Percentiles rank a stretch among this genome's conserved stretches.
Conservation (phyloP, 345 rosid genomes). For the Dipteronia sinensis region DNA sequence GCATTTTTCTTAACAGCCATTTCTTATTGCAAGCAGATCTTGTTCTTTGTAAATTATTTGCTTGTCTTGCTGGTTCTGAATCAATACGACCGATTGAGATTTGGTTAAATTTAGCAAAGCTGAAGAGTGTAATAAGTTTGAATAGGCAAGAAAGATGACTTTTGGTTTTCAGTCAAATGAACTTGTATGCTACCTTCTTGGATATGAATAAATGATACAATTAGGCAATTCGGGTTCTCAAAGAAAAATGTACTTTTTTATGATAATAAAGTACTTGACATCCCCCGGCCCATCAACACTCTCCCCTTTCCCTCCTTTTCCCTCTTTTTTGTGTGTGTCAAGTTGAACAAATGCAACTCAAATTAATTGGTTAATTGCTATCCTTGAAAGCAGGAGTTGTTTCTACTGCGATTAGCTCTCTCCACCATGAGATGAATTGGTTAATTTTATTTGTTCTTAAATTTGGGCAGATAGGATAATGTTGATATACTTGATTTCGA, state of each 20-base stretch:
- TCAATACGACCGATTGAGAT: not conserved
- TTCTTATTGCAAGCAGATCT: not conserved
- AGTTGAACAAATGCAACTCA: not conserved
- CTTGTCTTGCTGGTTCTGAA: slow-evolving; percentile 5
- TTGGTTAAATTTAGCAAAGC: not conserved
- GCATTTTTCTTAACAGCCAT: not conserved
- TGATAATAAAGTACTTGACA: slow-evolving; percentile 1
- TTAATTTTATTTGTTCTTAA: too few relatives aligned
- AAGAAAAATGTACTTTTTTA: not conserved
- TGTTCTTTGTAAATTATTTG: not conserved
- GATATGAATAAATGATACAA: not conserved
- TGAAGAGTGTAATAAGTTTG: not conserved
- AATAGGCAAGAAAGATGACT: not conserved
- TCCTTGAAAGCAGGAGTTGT: not conserved
- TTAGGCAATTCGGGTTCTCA: too few relatives aligned
- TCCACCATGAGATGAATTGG: not conserved
- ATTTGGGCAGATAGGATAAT: not conserved
- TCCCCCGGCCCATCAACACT: not conserved
- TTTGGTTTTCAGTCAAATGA: not conserved
- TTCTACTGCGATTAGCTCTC: not conserved
- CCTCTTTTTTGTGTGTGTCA: not conserved
- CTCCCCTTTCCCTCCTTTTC: not conserved
- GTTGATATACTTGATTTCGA: not conserved
- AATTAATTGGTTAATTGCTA: not conserved
- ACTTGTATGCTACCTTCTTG: not conserved